Conservation (phyloP, 2,329 filamentous ascomycete genomes). For the Neofusicoccum sp. region DNA sequence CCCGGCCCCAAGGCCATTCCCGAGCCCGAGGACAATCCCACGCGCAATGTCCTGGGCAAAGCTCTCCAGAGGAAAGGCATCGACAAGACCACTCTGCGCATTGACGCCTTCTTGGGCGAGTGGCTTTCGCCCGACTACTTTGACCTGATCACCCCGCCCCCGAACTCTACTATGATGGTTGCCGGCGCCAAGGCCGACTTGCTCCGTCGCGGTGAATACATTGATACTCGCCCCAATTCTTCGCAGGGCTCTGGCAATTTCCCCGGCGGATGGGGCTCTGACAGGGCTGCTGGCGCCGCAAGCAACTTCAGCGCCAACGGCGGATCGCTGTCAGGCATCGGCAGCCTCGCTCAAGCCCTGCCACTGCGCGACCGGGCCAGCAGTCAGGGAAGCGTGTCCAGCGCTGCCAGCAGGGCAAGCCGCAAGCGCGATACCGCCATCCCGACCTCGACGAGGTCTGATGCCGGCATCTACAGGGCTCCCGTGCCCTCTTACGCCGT, state of each 20-base stretch:
- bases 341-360: constrained; percentile 39
- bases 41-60: constrained; percentile 34
- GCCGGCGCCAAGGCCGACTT: constrained; percentile 85
- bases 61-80: constrained; percentile 34
- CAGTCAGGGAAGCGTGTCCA: constrained; percentile 33
- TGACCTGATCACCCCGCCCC: constrained; percentile 85
- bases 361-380: constrained; percentile 48
- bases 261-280: constrained; percentile 54
- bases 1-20: constrained; percentile 32
- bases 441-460: constrained; percentile 25
- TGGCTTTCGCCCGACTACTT: constrained; percentile 95
- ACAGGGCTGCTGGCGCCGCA: constrained; percentile 17
- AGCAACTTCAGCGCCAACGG: constrained; percentile 22
- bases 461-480: constrained; percentile 58
- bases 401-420: constrained; percentile 29
- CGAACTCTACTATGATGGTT: constrained; percentile 81
- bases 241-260: constrained; percentile 49
- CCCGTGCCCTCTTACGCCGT: constrained; percentile 82
- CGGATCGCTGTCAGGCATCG: constrained; percentile 29
- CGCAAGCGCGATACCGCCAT: constrained; percentile 26
- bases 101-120: constrained; percentile 92
- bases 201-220: constrained; percentile 67
- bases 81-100: constrained; percentile 56
- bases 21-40: constrained; percentile 39
- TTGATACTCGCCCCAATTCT: constrained; percentile 45